phyloP scores from a whole-genome alignment of 495 filamentous ascomycete species.

The Usnea hakonensis region DNA sequence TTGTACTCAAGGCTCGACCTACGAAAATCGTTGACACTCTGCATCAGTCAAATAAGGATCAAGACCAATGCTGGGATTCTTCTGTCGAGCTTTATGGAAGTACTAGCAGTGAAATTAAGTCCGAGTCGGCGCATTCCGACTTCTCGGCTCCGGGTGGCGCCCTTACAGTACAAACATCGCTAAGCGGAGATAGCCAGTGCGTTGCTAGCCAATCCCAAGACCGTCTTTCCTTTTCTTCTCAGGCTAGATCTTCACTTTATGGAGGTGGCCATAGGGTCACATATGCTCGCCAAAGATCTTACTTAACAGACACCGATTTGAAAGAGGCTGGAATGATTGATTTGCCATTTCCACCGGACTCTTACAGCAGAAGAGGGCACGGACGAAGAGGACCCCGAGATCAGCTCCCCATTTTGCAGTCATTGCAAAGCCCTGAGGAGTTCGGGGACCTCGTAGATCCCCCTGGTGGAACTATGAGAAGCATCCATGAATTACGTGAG shows the following conservation, averaged over 20 bases:
- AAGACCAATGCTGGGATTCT: neutral
- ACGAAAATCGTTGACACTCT: constrained; percentile 8
- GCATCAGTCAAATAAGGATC: neutral
- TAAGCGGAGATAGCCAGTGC: constrained; percentile 5
- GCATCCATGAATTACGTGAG: constrained; percentile 83
- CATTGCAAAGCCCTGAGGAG: constrained; percentile 11
- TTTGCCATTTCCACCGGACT: constrained; percentile 12
- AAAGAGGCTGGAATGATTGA: constrained; percentile 21
- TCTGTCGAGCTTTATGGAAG: neutral
- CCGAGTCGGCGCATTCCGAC: constrained; percentile 4
- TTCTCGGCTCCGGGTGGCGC: constrained; percentile 4
- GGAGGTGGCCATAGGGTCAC: constrained; percentile 42
- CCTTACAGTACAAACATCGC: constrained; percentile 11
- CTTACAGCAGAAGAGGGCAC: neutral
- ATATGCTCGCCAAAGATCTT: constrained; percentile 56
- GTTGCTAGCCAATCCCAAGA: neutral
- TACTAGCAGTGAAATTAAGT: constrained; percentile 6
- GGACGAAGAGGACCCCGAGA: constrained; percentile 1
- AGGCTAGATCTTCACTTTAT: constrained; percentile 4
- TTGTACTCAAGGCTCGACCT: neutral
- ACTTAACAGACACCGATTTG: constrained; percentile 42
- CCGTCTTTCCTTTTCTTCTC: neutral
- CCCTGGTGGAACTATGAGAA: constrained; percentile 57
- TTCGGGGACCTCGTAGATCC: constrained; percentile 43
- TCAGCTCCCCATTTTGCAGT: constrained; percentile 7